A percentile compares a stretch with the other conserved stretches of the same genome.
Evolutionary conservation across 2,329 filamentous ascomycete genomes (phyloP).

Genomic region (Paramyrothecium roridum): DNA sequence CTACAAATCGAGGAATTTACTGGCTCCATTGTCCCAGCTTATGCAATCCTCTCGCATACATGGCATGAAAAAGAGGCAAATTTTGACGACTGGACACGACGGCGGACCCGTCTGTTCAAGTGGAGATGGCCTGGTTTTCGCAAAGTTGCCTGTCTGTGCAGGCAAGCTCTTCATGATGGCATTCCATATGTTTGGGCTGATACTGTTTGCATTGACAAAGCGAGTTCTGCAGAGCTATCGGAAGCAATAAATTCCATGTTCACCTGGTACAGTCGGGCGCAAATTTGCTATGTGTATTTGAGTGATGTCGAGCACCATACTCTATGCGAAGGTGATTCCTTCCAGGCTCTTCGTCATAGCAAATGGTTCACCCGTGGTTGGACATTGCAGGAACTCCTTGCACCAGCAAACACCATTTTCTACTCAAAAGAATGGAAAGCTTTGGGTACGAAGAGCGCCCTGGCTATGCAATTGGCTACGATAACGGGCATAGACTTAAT

Average conservation of each 20-base stretch:
- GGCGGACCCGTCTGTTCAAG: background rate
- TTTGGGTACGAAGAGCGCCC: background rate
- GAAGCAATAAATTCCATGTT: slow-evolving; percentile 1
- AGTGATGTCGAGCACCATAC: background rate
- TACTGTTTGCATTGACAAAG: background rate
- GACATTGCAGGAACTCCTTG: slow-evolving; percentile 1
- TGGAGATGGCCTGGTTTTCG: background rate
- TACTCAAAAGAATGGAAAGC: background rate
- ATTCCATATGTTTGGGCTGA: background rate
- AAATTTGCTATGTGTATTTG: background rate
- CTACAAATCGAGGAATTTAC: background rate
- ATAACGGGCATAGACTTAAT: background rate
- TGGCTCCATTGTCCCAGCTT: background rate
- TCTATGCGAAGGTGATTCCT: background rate
- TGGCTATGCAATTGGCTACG: background rate
- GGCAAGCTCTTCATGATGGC: background rate
- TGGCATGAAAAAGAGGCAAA: background rate
- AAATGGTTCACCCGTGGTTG: slow-evolving; percentile 1
- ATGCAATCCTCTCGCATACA: background rate
- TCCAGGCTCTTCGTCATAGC: background rate
- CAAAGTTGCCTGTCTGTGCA: background rate
- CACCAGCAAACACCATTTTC: background rate
- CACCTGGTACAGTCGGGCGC: background rate
- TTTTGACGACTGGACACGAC: background rate
- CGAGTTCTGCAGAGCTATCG: background rate